A percentile compares a stretch with the other conserved stretches of the same genome.
phyloP scores from a whole-genome alignment of 176 grass and related monocot genomes.

The Ensete glaucum region DNA sequence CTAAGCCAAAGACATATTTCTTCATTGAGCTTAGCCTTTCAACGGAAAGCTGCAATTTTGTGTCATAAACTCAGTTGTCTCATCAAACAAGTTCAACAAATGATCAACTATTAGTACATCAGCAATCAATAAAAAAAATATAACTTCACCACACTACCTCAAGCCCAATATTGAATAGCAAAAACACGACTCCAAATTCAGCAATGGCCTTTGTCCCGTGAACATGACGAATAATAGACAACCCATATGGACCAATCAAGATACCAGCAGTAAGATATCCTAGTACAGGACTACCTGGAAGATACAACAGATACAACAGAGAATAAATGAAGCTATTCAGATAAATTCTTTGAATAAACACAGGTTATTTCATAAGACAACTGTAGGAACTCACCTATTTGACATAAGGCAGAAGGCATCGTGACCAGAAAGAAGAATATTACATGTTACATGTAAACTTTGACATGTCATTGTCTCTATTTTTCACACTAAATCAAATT shows the following conservation, averaged over 20 bases:
- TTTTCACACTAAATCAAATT: not conserved
- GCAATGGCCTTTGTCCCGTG: constrained; percentile 96
- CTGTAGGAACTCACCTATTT: not conserved
- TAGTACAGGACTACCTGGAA: constrained; percentile 83
- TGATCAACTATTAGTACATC: not conserved
- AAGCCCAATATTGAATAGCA: constrained; percentile 98
- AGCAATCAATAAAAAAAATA: not conserved
- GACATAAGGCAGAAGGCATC: not conserved
- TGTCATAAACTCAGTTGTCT: not conserved
- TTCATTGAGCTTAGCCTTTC: constrained; percentile 99
- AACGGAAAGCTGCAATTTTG: constrained; percentile 68
- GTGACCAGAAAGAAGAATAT: not conserved
- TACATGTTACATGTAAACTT: not conserved
- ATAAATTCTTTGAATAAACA: not conserved
- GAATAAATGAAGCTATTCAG: not conserved
- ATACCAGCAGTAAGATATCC: constrained; percentile 96
- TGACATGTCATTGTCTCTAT: not conserved
- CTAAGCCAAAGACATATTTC: constrained; percentile 97
- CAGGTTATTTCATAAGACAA: not conserved
- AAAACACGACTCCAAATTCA: constrained; percentile 98
- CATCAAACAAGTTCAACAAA: not conserved
- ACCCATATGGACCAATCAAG: constrained; percentile 88
- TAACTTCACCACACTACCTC: constrained; percentile 55
- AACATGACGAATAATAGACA: constrained; percentile 90
- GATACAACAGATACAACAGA: constrained; percentile 12